Percentiles rank a stretch among this genome's conserved stretches.
Conservation (phyloP, 768 basidiomycete genomes). For the Russula griseocarnosa region DNA sequence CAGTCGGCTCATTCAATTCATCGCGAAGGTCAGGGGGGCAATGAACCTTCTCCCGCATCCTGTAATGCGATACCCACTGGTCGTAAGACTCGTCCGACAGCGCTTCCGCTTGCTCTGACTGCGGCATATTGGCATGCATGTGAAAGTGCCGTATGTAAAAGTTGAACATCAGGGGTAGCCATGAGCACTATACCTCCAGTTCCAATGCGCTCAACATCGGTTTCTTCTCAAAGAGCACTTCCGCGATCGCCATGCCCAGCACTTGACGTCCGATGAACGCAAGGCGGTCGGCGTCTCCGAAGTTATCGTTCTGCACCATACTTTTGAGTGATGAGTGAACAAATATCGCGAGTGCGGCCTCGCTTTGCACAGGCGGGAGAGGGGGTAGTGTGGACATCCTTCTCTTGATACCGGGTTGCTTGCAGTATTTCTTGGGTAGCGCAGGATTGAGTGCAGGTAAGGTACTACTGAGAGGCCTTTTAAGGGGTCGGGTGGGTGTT, state of each 20-base stretch:
- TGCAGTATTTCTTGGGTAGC: neutral
- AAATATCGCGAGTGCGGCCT: constrained; percentile 51
- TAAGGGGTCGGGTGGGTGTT: constrained; percentile 2
- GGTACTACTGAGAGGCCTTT: neutral
- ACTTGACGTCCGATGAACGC: constrained; percentile 47
- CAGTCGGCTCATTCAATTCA: constrained; percentile 6
- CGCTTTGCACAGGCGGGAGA: constrained; percentile 27
- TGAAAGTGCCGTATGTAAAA: neutral
- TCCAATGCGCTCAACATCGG: constrained; percentile 48
- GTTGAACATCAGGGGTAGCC: neutral
- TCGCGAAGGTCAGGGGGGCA: constrained; percentile 14
- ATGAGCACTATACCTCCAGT: constrained; percentile 45
- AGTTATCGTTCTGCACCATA: constrained; percentile 34
- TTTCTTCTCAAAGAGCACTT: constrained; percentile 46
- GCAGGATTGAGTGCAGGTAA: neutral
- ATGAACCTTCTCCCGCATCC: constrained; percentile 19
- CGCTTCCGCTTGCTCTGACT: neutral
- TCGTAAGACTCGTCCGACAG: constrained; percentile 14
- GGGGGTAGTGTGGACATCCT: constrained; percentile 11
- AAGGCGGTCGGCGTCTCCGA: constrained; percentile 56
- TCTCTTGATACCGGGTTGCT: neutral
- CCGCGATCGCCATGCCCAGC: constrained; percentile 46
- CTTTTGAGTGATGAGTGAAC: constrained; percentile 62
- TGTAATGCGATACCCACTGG: constrained; percentile 24
- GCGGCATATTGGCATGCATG: neutral